Conservation (phyloP, 2,329 filamentous ascomycete genomes). For the Decorospora gaudefroyi region DNA sequence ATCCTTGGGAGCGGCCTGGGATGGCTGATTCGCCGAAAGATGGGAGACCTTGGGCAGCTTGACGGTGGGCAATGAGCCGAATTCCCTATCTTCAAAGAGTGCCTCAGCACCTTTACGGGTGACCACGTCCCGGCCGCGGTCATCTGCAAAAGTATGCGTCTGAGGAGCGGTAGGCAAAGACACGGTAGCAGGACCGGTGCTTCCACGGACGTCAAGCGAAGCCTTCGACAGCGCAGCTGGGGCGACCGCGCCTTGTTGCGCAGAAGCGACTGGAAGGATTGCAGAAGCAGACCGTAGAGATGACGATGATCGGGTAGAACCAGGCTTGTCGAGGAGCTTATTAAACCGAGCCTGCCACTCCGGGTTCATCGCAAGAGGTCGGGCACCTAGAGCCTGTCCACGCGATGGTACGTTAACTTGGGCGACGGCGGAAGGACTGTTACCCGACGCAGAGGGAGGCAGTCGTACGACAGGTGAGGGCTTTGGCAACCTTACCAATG, state of each 20-base stretch:
- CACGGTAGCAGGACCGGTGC: conserved; percentile 65
- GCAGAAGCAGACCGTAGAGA: conserved; percentile 16
- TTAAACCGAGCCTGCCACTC: conserved; percentile 87
- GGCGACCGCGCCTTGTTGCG: conserved; percentile 55
- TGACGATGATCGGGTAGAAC: conserved; percentile 38
- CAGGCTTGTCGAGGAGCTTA: conserved; percentile 69
- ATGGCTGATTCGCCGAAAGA: conserved; percentile 40
- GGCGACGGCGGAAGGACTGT: conserved; percentile 43
- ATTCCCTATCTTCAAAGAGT: conserved; percentile 54
- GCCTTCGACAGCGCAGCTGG: conserved; percentile 69
- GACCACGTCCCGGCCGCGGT: conserved; percentile 43
- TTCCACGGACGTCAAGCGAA: conserved; percentile 58
- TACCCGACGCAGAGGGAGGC: conserved; percentile 60
- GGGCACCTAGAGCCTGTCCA: conserved; percentile 39
- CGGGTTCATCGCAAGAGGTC: conserved; percentile 49
- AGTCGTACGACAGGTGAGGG: conserved; percentile 79
- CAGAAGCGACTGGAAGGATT: conserved; percentile 43
- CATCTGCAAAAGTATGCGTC: conserved; percentile 29
- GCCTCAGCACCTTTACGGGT: conserved; percentile 50
- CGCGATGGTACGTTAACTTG: conserved; percentile 50
- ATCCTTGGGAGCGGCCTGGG: conserved; percentile 30
- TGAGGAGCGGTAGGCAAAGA: conserved; percentile 60
- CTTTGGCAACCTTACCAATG: conserved; percentile 70
- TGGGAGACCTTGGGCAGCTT: conserved; percentile 41
- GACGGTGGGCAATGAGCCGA: conserved; percentile 52